Base-by-base conservation (phyloP, 768 basidiomycete genomes). In the Trametes sanguinea region DNA sequence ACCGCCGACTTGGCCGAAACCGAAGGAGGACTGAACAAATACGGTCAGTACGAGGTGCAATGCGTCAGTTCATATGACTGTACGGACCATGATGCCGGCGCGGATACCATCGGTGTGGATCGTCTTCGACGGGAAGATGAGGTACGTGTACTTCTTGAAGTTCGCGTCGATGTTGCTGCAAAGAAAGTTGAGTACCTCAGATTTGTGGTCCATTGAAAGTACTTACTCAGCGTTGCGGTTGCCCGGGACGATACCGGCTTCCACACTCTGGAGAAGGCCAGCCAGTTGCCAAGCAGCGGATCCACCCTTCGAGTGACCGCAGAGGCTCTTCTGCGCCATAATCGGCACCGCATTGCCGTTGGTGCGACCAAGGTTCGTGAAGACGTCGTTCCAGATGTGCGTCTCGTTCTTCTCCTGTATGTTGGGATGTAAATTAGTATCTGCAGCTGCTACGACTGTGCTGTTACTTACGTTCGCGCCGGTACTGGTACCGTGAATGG, bases 1-100 rank as follows among this genome's bases (percentile, higher is more conserved):
- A 57, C 97, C 97, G 55, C 97, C 97, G 64, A 98, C 96, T 84
- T 98, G 97, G 69, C 97, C 95, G 80, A 98, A 98, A 65, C 97
- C 96, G 76, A 96, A 96, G 13, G 93, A 95, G 1, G 94, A 95
- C 87, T 93, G 65, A 3, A 9, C 29, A 66, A 51, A 51, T 53
- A n/a, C 54, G 32, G 32, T 67, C 51, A 67, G 58, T 50, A 57
- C 60, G 17, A 35, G 6, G 11, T 35, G 4, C 30, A 5, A 16
- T 8, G 51, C 10, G 32, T 13, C 10, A 3, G 35, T n/a, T 9
- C 47, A 55, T n/a, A 27, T 43, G 32, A 30, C 6, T 43, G 7
- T 16, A 74, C 83, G 17, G 68, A 90, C 90, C 93, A 94, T 92
- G 57, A 90, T 81, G 71, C 92, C 93, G 45, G 90, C 91, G 27